Evolutionary conservation across 805 yeast species (phyloP).

Genomic region (Cephaloascus fragrans): DNA sequence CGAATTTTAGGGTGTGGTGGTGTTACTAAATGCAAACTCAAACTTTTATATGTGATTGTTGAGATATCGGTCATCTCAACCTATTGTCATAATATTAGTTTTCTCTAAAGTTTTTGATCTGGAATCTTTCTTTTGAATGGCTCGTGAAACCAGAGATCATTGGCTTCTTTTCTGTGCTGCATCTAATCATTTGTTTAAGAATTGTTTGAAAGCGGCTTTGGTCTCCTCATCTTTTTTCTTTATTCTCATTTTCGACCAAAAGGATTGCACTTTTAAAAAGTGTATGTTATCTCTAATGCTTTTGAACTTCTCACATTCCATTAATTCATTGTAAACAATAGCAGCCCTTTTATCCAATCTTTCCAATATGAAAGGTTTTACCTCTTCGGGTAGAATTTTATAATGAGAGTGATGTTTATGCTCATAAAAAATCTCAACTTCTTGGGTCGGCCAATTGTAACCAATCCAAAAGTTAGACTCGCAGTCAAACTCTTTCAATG

Average conservation of each 20-base stretch:
- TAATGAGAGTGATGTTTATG: slow-evolving; percentile 8
- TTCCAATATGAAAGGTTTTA: slow-evolving; percentile 9
- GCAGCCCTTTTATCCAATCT: slow-evolving; percentile 10
- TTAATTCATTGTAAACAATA: slow-evolving; percentile 9
- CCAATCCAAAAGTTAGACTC: slow-evolving; percentile 8
- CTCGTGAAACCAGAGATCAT: too few species aligned
- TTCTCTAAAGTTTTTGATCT: too few species aligned
- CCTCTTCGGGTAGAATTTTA: slow-evolving; percentile 9
- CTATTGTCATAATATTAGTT: too few species aligned
- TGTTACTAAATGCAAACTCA: too few species aligned
- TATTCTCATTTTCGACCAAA: slow-evolving; percentile 10
- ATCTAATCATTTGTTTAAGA: slow-evolving; percentile 4
- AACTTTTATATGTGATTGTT: too few species aligned
- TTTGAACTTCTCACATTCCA: slow-evolving; percentile 5
- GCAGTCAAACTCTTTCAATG: slow-evolving; percentile 9
- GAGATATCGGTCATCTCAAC: too few species aligned
- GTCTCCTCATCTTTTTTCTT: slow-evolving; percentile 8
- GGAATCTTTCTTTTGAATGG: too few species aligned
- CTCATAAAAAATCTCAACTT: slow-evolving; percentile 7
- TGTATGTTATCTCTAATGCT: slow-evolving; percentile 7
- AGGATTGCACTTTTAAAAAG: slow-evolving; percentile 11
- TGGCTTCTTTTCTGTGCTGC: too few species aligned
- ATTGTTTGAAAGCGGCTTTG: slow-evolving; percentile 10
- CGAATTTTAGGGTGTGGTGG: too few species aligned
- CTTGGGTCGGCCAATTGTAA: slow-evolving; percentile 8